Conservation (phyloP, 1,284 basidiomycete genomes). For the Microbotryum scabiosae region DNA sequence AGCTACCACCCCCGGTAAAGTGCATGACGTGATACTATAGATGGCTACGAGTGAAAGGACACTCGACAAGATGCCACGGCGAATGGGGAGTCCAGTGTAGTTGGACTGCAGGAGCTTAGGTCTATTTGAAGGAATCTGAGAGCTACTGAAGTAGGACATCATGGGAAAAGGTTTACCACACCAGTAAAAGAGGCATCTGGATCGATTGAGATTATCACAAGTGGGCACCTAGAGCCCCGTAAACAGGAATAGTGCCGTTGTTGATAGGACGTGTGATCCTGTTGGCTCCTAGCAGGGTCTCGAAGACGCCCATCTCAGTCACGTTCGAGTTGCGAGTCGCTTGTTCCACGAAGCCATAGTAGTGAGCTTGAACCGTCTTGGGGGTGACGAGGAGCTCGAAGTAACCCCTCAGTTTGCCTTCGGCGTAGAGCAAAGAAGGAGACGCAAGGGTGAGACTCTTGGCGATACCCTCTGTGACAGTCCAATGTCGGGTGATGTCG, state of each 20-base stretch:
- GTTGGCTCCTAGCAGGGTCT: conserved; percentile 45
- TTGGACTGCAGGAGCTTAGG: too few relatives aligned
- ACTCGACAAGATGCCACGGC: too few relatives aligned
- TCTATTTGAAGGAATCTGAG: too few relatives aligned
- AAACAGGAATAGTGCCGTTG: conserved; percentile 45
- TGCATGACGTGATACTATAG: too few relatives aligned
- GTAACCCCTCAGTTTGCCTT: conserved; percentile 57
- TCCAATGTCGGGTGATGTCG: too few relatives aligned
- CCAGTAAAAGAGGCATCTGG: too few relatives aligned
- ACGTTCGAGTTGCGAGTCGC: conserved; percentile 10
- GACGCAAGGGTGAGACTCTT: conserved; percentile 46
- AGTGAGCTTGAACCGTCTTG: conserved; percentile 49
- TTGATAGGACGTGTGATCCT: conserved; percentile 52
- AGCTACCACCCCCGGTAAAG: too few relatives aligned
- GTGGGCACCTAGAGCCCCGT: conserved; percentile 4
- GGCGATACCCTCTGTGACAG: conserved; percentile 37
- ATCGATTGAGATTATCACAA: too few relatives aligned
- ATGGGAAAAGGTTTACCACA: too few relatives aligned
- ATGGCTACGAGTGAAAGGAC: too few relatives aligned
- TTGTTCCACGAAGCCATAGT: conserved; percentile 49
- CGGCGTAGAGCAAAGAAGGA: conserved; percentile 55
- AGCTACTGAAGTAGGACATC: too few relatives aligned
- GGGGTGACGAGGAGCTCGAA: conserved; percentile 45
- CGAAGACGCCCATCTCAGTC: conserved; percentile 36
- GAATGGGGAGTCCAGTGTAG: too few relatives aligned